Evolutionary conservation across 2,329 filamentous ascomycete genomes (phyloP), one percentile per base, ranked within the genome.

Genomic region (Aspergillus chevalieri): DNA sequence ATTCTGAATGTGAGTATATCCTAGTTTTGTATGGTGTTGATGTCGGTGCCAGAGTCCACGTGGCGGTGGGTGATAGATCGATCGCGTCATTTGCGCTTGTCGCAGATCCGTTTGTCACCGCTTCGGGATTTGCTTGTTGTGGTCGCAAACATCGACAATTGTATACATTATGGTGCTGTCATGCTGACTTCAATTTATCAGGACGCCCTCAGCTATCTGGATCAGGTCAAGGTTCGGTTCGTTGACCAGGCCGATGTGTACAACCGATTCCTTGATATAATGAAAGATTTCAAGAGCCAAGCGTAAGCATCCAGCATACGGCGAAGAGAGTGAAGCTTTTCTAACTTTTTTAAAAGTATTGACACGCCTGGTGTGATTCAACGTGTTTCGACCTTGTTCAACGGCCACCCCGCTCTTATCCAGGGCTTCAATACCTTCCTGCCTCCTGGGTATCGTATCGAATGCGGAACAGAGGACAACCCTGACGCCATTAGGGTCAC

Each of bases 201-300:
- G 79, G 85, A 88, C 71, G 93, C 93, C 28, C 79, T 98, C 42
- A 96, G 90, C 63, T 98, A 98, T 65, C 81, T 98, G 21, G 93
- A 98, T 65, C 93, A 97, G 70, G 93, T 98, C 56, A 98, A 98
- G 71, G 91, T 97, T 24, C 91, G 95, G 64, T 98, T 98, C 60
- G 87, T 90, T 52, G 92, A 97, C 55, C 90, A 96, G 58, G 91
- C 93, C 3, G 92, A 97, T 68, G 93, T 98, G 0, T 98, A 98
- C 64, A 97, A 97, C 64, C 80, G 88, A 34, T 97, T 98, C 61
- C 74, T 98, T 43, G 93, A 98, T 61, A 98, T 98, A 44, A 98
- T 98, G 93, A 98, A 98, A 65, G 93, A 98, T 61, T 98, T 98
- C 69, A 98, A 98, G 73, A 95, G 90, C 62, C 92, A 95, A 73